Evolutionary conservation across 179 eudicot species (phyloP), one percentile per base, ranked within the genome.

Genomic region (Silene vulgaris): DNA sequence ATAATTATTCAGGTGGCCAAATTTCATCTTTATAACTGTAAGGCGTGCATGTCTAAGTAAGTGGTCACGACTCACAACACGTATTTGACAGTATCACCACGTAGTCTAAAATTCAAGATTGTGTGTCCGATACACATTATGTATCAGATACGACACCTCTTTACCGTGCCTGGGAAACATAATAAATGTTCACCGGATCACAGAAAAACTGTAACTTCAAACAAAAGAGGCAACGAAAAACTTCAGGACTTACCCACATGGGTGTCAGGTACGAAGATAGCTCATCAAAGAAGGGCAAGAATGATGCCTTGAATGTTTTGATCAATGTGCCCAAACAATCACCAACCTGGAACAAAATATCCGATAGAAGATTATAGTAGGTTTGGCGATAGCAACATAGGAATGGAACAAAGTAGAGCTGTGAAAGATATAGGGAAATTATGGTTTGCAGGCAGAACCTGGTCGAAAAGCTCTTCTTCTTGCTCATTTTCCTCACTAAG

Each of bases 281-380:
- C 77, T 93, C 98, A 80, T 96, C 99, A 88, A 96, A 96, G 84
- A 93, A 89, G 50, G 97, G 95, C 84, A 95, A 83, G 90, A 95
- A 92, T n/a, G 98, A 81, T 12, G 86, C 89, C 86, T 96, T 96
- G 73, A 88, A 96, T 60, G 93, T 96, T 87, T 96, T 96, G 65
- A 96, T 93, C 83, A 96, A 83, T 43, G 98, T 90, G 69, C 99
- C 99, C 83, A 96, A 79, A 28, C 90, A 82, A 80, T 96, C 98
- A 74, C 97, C 98, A 48, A 96, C 91, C 97, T 96, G 85, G 19
- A 80, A 50, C 73, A 45, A 79, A 8, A 73, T 28, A 54, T 56
- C 21, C 19, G 61, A 70, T 17, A 70, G 48, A 61, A 48, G 40
- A 50, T 70, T 48, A 48, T 45, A 45, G 50, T 57, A 69, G 48